phyloP scores from a whole-genome alignment of 805 yeast genomes.

The Metschnikowia lochheadii region DNA sequence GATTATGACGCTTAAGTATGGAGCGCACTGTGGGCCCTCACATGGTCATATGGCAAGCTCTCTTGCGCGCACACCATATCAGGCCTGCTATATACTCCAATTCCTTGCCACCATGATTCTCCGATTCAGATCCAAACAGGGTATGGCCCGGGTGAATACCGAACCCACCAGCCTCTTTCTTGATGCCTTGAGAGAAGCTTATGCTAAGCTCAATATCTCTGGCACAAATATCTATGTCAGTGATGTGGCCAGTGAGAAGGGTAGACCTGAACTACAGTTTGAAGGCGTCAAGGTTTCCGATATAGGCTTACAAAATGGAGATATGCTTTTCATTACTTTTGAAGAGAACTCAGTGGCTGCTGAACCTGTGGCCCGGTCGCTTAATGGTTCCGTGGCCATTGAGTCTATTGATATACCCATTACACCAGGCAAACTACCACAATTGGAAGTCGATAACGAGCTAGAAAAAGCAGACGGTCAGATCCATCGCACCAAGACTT shows the following conservation, averaged over 20 bases:
- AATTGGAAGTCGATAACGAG: constrained; percentile 61
- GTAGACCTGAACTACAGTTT: constrained; percentile 37
- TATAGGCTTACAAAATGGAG: constrained; percentile 57
- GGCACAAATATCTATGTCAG: constrained; percentile 30
- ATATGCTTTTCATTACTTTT: constrained; percentile 47
- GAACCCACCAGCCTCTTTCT: constrained; percentile 44
- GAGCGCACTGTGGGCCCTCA: background rate
- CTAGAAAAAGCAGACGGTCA: constrained; percentile 69
- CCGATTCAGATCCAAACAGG: constrained; percentile 81
- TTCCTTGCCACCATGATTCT: constrained; percentile 29
- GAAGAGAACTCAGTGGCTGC: constrained; percentile 10
- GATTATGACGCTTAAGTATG: background rate
- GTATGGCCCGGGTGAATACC: constrained; percentile 66
- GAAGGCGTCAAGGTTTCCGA: constrained; percentile 34
- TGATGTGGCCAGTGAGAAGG: constrained; percentile 42
- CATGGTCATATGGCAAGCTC: background rate
- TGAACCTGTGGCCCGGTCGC: constrained; percentile 6
- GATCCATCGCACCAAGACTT: constrained; percentile 58
- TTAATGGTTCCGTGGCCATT: constrained; percentile 9
- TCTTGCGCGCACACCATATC: background rate
- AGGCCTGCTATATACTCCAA: background rate
- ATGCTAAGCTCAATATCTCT: constrained; percentile 19
- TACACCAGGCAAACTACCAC: constrained; percentile 32
- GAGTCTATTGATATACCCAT: constrained; percentile 6
- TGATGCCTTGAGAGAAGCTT: constrained; percentile 40